Evolutionary conservation across 1,139 yeast species (phyloP), one percentile per base, ranked within the genome.

Genomic region (Nakaseomyces nivariensis): DNA sequence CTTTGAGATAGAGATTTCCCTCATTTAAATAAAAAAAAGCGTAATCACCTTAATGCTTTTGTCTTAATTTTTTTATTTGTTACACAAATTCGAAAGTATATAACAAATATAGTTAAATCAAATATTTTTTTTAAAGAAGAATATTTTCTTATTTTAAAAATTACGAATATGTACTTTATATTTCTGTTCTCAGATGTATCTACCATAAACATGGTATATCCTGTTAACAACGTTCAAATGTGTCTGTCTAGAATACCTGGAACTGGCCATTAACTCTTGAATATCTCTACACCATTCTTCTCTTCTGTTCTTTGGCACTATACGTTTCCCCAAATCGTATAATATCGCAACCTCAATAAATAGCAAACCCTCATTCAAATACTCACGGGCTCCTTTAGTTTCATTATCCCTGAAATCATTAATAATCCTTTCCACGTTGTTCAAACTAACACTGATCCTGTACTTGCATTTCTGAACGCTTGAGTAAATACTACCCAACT

Each of bases 341-440:
- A 83, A 68, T 48, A 77, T 76, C 45, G 80, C 72, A 6, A 78
- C 69, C 59, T 83, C 89, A 50, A 84, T 68, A 33, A 79, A 69
- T 41, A 84, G 63, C 53, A 77, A 66, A 3, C 90, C 83, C 37
- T 59, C 58, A 41, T 66, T 65, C 44, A 63, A 61, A 49, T 64
- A 66, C 27, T 57, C 51, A 11, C 25, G 24, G 5, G 22, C 5
- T 5, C 34, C 44, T 13, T 41, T 41, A 6, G 24, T n/a, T 29
- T 57, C 49, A 10, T 55, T 57, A 37, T 49, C 54, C 3, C 52
- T 52, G 25, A 44, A 43, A 7, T 52, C 51, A 63, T 61, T 72
- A 46, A 76, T 68, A 49, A 82, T 62, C 56, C 82, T 71, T 54
- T 81, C 87, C 48, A 84, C 71, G 47, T 72, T 77, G 56, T 80